Conservation (phyloP, 371 early-diverging fungal species). For the Syncephalis plumigaleata region DNA sequence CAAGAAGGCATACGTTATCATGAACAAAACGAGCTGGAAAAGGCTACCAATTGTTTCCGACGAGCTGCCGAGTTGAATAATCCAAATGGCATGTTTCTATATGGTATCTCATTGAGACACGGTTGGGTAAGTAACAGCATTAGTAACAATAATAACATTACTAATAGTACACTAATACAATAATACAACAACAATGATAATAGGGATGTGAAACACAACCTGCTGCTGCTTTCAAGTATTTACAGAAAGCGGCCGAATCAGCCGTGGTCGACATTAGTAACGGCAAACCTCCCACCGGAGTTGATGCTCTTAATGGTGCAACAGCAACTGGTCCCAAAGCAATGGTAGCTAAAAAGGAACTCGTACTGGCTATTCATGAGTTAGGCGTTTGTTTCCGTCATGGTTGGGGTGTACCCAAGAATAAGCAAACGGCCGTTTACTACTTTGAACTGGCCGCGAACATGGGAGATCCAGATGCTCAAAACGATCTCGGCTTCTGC, state of each 20-base stretch:
- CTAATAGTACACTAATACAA: not conserved
- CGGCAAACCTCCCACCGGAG: not conserved
- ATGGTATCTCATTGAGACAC: slow-evolving; percentile 74
- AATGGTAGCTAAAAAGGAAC: slow-evolving; percentile 20
- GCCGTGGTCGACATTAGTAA: slow-evolving; percentile 42
- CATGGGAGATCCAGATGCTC: slow-evolving; percentile 77
- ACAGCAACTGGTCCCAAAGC: not conserved
- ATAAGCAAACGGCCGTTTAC: slow-evolving; percentile 59
- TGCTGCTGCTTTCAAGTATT: slow-evolving; percentile 36
- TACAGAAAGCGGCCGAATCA: slow-evolving; percentile 64
- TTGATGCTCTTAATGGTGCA: not conserved
- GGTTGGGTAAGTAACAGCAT: slow-evolving; percentile 47
- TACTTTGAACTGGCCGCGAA: slow-evolving; percentile 79
- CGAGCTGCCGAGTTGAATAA: slow-evolving; percentile 52
- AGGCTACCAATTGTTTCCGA: slow-evolving; percentile 66
- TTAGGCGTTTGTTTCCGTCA: slow-evolving; percentile 61
- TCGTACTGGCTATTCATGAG: slow-evolving; percentile 73
- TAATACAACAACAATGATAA: not conserved
- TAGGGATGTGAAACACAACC: slow-evolving; percentile 48
- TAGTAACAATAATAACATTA: not conserved
- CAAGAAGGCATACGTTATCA: slow-evolving; percentile 38
- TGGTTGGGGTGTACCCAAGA: slow-evolving; percentile 83
- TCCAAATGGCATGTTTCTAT: slow-evolving; percentile 70
- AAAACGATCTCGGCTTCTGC: slow-evolving; percentile 66
- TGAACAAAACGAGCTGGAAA: slow-evolving; percentile 53